Conservation (phyloP, 441 rosid genomes). For the Melastoma candidum region DNA sequence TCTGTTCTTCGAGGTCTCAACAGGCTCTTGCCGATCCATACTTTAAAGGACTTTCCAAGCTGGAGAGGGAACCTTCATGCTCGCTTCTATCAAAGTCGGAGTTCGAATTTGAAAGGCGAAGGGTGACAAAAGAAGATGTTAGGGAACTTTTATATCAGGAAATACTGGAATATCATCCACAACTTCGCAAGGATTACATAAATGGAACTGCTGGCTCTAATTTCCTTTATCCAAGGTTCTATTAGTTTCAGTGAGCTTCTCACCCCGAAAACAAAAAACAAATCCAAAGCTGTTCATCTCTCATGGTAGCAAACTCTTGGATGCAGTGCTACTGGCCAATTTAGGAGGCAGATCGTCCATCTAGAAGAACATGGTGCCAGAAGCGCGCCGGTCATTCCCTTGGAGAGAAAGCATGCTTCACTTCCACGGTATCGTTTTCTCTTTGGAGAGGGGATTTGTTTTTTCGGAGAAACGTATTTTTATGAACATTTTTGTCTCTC, state of each 20-base stretch:
- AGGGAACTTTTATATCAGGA: conserved; percentile 18
- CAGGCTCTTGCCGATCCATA: conserved; percentile 21
- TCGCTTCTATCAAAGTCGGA: conserved; percentile 16
- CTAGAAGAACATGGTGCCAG: conserved; percentile 17
- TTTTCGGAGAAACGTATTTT: no score
- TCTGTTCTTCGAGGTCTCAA: conserved; percentile 1
- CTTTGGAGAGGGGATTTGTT: neutral
- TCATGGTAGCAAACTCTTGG: neutral
- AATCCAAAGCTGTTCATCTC: neutral
- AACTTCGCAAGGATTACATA: conserved; percentile 19
- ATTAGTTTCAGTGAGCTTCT: neutral
- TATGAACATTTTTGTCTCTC: no score
- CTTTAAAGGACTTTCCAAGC: conserved; percentile 19
- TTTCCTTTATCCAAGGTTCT: conserved; percentile 19
- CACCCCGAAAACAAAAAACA: no score
- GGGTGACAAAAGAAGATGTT: conserved; percentile 17
- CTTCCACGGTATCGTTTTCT: conserved; percentile 14
- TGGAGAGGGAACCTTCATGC: conserved; percentile 19
- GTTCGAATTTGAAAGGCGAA: conserved; percentile 20
- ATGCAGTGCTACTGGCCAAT: conserved; percentile 17
- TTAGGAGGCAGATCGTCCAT: conserved; percentile 18
- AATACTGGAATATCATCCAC: conserved; percentile 20
- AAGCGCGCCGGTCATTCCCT: conserved; percentile 18
- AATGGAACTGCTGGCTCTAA: conserved; percentile 14
- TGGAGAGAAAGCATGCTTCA: conserved; percentile 19